A percentile compares a stretch with the other conserved stretches of the same genome.
These are phyloP conservation scores for Sarcodon sp. DNA, from an alignment of 768 basidiomycete species.

Conservation along the genomic window DNA sequence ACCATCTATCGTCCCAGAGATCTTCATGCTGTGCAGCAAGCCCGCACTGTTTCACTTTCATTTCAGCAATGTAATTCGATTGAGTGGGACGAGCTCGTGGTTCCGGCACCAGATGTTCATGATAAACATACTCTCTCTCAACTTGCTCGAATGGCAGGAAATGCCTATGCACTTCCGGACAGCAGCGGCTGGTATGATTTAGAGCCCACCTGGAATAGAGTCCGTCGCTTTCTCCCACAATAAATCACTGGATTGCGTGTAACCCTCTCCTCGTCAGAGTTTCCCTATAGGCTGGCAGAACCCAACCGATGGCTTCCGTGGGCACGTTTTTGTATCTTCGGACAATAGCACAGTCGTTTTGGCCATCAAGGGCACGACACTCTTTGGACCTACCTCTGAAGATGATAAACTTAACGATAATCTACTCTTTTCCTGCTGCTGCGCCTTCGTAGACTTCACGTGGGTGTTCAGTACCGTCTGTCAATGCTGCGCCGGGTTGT, in stretches of 20 bases:
- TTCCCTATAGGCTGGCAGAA: slow-evolving; percentile 75
- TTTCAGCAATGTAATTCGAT: slow-evolving; percentile 35
- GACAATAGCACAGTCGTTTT: slow-evolving; percentile 78
- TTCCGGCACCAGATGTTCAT: slow-evolving; percentile 65
- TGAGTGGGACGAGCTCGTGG: slow-evolving; percentile 55
- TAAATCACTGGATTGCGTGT: not conserved
- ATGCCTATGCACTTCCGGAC: slow-evolving; percentile 75
- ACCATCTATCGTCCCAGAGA: slow-evolving; percentile 51
- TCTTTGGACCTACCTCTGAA: slow-evolving; percentile 76
- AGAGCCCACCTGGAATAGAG: slow-evolving; percentile 58
- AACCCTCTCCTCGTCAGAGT: slow-evolving; percentile 29
- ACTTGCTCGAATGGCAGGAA: slow-evolving; percentile 77
- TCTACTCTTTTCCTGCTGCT: slow-evolving; percentile 84
- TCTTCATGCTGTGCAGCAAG: slow-evolving; percentile 32
- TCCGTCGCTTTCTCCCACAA: slow-evolving; percentile 4
- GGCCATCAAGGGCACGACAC: slow-evolving; percentile 83
- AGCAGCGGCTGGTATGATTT: slow-evolving; percentile 73
- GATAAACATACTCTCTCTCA: slow-evolving; percentile 72
- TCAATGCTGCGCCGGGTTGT: slow-evolving; percentile 63
- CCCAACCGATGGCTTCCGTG: slow-evolving; percentile 64
- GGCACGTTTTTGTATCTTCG: slow-evolving; percentile 73
- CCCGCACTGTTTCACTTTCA: slow-evolving; percentile 37
- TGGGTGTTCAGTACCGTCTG: slow-evolving; percentile 85
- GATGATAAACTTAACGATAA: slow-evolving; percentile 94
- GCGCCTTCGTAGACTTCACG: slow-evolving; percentile 77